A percentile compares a stretch with the other conserved stretches of the same genome.
Conservation (phyloP, 345 rosid genomes). For the thale cress (Arabidopsis thaliana) region DNA sequence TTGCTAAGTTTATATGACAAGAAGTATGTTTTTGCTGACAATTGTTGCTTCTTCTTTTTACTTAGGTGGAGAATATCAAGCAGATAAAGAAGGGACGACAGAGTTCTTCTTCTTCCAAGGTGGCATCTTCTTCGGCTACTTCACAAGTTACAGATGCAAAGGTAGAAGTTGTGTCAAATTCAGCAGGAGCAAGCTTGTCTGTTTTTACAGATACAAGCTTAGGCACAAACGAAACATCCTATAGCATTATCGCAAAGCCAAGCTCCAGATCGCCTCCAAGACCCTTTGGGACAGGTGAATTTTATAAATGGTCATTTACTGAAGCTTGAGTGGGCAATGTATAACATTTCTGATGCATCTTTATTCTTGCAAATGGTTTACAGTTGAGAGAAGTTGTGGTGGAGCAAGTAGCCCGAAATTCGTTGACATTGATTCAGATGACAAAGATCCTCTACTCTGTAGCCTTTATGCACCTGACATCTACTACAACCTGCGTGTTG, state of each 20-base stretch:
- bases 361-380: constrained; percentile 35
- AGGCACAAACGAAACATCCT: constrained; percentile 25
- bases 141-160: constrained; percentile 35
- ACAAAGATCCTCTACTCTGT: constrained; percentile 72
- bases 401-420: constrained; percentile 49
- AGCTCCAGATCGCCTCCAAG: constrained; percentile 37
- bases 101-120: constrained; percentile 49
- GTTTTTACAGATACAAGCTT: constrained; percentile 27
- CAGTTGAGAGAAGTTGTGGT: constrained; percentile 49
- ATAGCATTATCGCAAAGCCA: constrained; percentile 1
- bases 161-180: constrained; percentile 26
- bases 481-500: constrained; percentile 66
- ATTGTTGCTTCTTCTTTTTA: constrained; percentile 25
- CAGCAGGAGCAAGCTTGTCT: constrained; percentile 30
- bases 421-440: constrained; percentile 69
- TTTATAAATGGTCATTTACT: background rate
- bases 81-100: constrained; percentile 51
- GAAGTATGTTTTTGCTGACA: constrained; percentile 1
- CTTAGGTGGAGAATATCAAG: constrained; percentile 60
- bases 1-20: constrained; percentile 2
- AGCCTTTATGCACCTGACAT: constrained; percentile 79
- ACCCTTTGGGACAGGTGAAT: constrained; percentile 33
- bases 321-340: constrained; percentile 9
- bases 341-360: constrained; percentile 19
- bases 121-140: constrained; percentile 50